These are phyloP conservation scores for Magnolia officinalis DNA, from an alignment of 164 flowering plant species.

Conservation along the genomic window DNA sequence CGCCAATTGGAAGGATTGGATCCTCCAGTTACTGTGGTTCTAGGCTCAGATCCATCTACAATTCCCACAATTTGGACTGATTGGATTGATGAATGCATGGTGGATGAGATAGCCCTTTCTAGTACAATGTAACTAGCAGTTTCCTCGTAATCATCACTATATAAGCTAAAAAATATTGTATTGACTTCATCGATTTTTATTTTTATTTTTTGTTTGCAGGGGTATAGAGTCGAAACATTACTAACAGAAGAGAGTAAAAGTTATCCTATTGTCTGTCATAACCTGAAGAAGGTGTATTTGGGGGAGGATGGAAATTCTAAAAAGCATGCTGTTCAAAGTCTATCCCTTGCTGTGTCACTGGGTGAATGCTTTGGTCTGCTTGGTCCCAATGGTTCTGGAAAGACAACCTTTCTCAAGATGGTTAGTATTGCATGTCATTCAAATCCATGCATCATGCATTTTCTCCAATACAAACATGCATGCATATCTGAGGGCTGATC, in stretches of 20 bases:
- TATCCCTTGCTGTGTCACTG: conserved; percentile 75
- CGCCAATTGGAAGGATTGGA: no score
- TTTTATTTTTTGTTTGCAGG: conserved; percentile 30
- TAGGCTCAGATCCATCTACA: no score
- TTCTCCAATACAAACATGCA: neutral
- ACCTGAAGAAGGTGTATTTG: conserved; percentile 65
- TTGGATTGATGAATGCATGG: no score
- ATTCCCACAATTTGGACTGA: no score
- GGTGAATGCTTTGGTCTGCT: conserved; percentile 95
- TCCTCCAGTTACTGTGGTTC: no score
- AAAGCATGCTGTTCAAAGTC: conserved; percentile 62
- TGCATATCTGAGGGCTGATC: neutral
- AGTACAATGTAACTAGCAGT: no score
- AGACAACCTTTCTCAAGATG: conserved; percentile 82
- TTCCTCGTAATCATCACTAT: neutral
- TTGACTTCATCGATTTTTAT: neutral
- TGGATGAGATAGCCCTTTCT: no score
- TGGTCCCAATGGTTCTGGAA: conserved; percentile 95
- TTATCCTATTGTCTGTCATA: conserved; percentile 58
- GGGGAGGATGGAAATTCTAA: conserved; percentile 76
- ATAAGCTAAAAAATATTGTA: neutral
- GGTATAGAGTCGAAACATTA: conserved; percentile 60
- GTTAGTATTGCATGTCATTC: conserved; percentile 32
- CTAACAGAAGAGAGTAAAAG: conserved; percentile 35
- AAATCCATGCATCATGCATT: neutral